phyloP scores from a whole-genome alignment of 768 basidiomycete species.

The Suillus variegatus region DNA sequence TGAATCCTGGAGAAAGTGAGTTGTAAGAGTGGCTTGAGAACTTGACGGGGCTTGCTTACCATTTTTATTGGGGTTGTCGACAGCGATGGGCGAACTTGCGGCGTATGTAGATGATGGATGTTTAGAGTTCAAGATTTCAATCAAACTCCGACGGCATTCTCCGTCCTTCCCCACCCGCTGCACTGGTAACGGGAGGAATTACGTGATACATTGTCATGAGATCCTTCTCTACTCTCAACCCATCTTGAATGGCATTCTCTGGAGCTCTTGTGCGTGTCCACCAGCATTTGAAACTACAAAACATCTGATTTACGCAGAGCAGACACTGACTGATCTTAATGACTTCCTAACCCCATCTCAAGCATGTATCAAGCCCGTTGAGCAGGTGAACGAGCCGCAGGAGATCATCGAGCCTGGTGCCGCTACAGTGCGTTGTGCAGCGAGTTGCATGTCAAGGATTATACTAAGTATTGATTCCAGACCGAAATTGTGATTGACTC shows the following conservation, averaged over 20 bases:
- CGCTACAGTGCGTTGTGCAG: slow-evolving; percentile 37
- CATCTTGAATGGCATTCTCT: slow-evolving; percentile 73
- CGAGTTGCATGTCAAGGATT: not conserved
- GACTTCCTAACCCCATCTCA: slow-evolving; percentile 97
- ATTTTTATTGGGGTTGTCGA: slow-evolving; percentile 8
- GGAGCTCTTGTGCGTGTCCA: slow-evolving; percentile 67
- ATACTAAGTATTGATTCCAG: slow-evolving; percentile 39
- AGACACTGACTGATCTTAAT: slow-evolving; percentile 94
- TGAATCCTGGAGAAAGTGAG: slow-evolving; percentile 55
- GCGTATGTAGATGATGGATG: not conserved
- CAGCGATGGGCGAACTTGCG: slow-evolving; percentile 10
- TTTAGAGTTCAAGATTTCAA: slow-evolving; percentile 13
- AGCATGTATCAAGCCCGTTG: slow-evolving; percentile 95
- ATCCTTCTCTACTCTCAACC: not conserved
- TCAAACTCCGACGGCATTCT: slow-evolving; percentile 10
- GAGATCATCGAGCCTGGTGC: slow-evolving; percentile 41
- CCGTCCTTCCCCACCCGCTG: not conserved
- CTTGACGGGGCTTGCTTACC: slow-evolving; percentile 2
- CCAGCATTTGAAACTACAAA: not conserved
- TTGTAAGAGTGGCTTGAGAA: not conserved
- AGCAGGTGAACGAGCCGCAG: slow-evolving; percentile 47
- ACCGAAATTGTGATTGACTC: slow-evolving; percentile 92
- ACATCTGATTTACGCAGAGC: slow-evolving; percentile 14
- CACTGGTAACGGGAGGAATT: too few relatives aligned
- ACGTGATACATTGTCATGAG: too few relatives aligned